These are phyloP conservation scores for Neoboletus subvelutipes DNA, from an alignment of 768 basidiomycete species.

Conservation along the genomic window DNA sequence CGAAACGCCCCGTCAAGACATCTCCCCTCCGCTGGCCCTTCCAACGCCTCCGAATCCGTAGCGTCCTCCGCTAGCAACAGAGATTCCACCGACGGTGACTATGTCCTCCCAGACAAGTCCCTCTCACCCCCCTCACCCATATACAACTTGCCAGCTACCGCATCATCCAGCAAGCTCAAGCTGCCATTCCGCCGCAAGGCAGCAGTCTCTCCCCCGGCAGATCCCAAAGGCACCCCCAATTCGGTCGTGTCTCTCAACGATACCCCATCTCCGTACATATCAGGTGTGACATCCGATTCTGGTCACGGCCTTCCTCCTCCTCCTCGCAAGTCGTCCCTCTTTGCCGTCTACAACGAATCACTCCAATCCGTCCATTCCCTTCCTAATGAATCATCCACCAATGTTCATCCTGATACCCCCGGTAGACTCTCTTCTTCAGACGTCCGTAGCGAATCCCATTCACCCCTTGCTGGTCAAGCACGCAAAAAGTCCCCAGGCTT, in stretches of 20 bases:
- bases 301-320: slow-evolving; percentile 52
- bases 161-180: slow-evolving; percentile 45
- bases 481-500: slow-evolving; percentile 37
- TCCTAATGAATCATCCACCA: slow-evolving; percentile 40
- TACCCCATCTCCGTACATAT: slow-evolving; percentile 33
- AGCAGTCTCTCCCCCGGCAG: slow-evolving; percentile 11
- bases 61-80: slow-evolving; percentile 15
- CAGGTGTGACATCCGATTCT: slow-evolving; percentile 43
- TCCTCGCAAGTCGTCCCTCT: slow-evolving; percentile 63
- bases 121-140: slow-evolving; percentile 3
- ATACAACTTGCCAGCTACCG: slow-evolving; percentile 25
- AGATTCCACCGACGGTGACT: slow-evolving; percentile 34
- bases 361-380: slow-evolving; percentile 61
- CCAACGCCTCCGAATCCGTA: slow-evolving; percentile 14
- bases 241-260: slow-evolving; percentile 23
- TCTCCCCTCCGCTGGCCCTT: neutral
- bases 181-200: slow-evolving; percentile 45
- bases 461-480: slow-evolving; percentile 18
- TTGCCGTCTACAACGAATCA: slow-evolving; percentile 53
- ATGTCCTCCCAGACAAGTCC: slow-evolving; percentile 29
- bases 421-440: slow-evolving; percentile 16
- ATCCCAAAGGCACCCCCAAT: neutral
- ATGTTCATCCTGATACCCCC: slow-evolving; percentile 20
- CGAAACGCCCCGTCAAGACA: slow-evolving; percentile 6
- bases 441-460: slow-evolving; percentile 6